Conservation (phyloP, 805 yeast genomes). For the Lipomyces sp. region DNA sequence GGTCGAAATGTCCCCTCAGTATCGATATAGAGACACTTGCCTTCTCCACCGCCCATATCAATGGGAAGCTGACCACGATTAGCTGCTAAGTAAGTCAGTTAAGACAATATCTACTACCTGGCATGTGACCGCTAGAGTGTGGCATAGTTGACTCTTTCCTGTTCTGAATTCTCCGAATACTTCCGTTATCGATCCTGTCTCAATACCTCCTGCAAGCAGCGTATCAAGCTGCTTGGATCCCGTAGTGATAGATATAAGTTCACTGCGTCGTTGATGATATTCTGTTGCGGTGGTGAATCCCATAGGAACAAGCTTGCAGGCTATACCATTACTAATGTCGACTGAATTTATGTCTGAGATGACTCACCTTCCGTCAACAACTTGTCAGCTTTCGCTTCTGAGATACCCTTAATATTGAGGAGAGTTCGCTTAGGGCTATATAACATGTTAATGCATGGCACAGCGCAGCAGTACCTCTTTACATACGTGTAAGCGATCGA, state of each 20-base stretch:
- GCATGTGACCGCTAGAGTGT: constrained; percentile 94
- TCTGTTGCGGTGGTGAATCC: constrained; percentile 98
- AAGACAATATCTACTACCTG: constrained; percentile 51
- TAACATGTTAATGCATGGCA: background rate
- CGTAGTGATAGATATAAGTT: constrained; percentile 89
- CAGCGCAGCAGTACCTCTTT: background rate
- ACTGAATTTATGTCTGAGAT: background rate
- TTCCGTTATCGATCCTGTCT: constrained; percentile 96
- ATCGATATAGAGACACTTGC: constrained; percentile 92
- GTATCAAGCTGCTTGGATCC: constrained; percentile 95
- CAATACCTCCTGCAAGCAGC: constrained; percentile 92
- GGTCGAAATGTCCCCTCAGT: constrained; percentile 98
- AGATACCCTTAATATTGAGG: constrained; percentile 82
- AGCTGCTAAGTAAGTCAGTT: background rate
- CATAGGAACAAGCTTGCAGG: constrained; percentile 85
- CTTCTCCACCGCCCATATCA: constrained; percentile 98
- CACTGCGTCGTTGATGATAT: constrained; percentile 85
- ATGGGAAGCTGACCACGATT: constrained; percentile 63
- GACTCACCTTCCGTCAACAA: constrained; percentile 60
- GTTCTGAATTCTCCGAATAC: constrained; percentile 97
- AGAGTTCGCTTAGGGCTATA: constrained; percentile 72
- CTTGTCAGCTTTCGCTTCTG: constrained; percentile 93
- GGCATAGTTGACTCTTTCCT: constrained; percentile 96
- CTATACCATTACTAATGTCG: constrained; percentile 43
- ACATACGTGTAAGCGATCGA: constrained; percentile 81